phyloP scores from a whole-genome alignment of 495 filamentous ascomycete species.

The Trichoderma virens region DNA sequence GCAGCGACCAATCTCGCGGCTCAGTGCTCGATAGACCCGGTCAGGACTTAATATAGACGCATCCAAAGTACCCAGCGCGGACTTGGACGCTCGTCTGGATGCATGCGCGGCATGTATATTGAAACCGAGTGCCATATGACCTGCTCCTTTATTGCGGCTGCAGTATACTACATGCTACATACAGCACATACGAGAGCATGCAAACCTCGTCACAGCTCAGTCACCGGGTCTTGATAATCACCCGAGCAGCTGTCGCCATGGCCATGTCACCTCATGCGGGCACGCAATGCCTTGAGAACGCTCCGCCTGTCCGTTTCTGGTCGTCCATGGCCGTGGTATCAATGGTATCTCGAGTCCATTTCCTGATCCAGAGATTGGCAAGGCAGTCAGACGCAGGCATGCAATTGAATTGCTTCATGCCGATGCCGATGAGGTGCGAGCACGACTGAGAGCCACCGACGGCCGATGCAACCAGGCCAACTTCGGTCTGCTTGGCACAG shows the following conservation, averaged over 20 bases:
- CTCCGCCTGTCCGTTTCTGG: too few relatives aligned
- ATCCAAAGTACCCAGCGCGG: not conserved
- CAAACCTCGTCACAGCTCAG: too few relatives aligned
- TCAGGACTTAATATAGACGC: not conserved
- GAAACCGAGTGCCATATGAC: not conserved
- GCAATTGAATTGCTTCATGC: not conserved
- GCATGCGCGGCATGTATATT: not conserved
- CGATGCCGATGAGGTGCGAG: not conserved
- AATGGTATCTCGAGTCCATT: not conserved
- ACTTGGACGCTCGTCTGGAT: too few relatives aligned
- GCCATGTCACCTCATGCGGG: too few relatives aligned
- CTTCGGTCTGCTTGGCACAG: not conserved
- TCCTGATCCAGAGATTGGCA: not conserved
- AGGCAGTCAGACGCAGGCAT: not conserved
- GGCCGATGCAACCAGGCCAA: not conserved
- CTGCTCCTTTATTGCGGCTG: not conserved
- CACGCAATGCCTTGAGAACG: too few relatives aligned
- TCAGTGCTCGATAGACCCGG: not conserved
- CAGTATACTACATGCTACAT: not conserved
- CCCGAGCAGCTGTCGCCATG: too few relatives aligned
- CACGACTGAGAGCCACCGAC: not conserved
- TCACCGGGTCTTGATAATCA: too few relatives aligned
- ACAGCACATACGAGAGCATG: not conserved
- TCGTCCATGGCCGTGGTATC: too few relatives aligned
- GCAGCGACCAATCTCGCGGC: not conserved